Percentiles rank a stretch among this genome's conserved stretches.
Evolutionary conservation across 2,329 filamentous ascomycete species (phyloP).

Genomic region (Metarhizium anisopliae): DNA sequence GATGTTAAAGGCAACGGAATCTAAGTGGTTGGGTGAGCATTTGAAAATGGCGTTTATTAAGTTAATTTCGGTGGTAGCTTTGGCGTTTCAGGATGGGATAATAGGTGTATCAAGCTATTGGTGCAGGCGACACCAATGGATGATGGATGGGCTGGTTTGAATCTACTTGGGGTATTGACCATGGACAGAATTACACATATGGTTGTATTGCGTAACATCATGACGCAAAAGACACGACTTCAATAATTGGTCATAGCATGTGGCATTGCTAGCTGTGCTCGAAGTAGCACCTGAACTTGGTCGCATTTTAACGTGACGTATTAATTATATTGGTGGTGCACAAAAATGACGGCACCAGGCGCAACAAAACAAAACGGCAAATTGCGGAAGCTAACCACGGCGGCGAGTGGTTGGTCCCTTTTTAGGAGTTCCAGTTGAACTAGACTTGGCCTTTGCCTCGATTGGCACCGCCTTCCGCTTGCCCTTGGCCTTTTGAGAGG

Average conservation of each 20-base stretch:
- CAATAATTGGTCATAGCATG: no score
- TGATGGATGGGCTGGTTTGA: not conserved
- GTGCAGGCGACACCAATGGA: not conserved
- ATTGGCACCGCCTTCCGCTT: constrained; percentile 28
- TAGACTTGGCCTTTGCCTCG: constrained; percentile 16
- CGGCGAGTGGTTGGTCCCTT: constrained; percentile 36
- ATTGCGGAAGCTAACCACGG: constrained; percentile 23
- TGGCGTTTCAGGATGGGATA: not conserved
- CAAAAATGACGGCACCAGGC: not conserved
- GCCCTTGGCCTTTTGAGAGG: constrained; percentile 35
- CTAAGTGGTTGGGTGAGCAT: not conserved
- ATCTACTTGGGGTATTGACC: not conserved
- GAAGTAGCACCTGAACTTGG: not conserved
- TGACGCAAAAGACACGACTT: no score
- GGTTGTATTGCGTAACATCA: not conserved
- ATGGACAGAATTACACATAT: not conserved
- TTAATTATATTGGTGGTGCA: not conserved
- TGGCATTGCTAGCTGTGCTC: no score
- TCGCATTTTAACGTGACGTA: not conserved
- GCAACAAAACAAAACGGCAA: constrained; percentile 4
- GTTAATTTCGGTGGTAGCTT: not conserved
- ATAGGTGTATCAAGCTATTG: not conserved
- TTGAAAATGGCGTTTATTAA: not conserved
- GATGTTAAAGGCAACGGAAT: not conserved
- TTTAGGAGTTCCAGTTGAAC: constrained; percentile 24